phyloP scores from a whole-genome alignment of 1,139 yeast genomes.

The Arxiozyma bovina region DNA sequence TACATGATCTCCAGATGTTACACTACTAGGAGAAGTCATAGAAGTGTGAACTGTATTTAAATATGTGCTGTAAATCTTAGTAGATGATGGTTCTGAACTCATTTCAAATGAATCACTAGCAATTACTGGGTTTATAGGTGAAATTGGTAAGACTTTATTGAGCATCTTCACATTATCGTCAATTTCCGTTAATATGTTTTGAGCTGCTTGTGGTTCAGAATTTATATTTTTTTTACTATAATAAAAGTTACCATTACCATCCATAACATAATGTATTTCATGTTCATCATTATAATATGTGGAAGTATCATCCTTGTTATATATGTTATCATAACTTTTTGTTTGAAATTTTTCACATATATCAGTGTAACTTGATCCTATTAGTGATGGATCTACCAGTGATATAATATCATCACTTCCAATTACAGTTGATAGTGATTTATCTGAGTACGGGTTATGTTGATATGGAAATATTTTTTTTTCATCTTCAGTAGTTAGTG shows the following conservation, averaged over 20 bases:
- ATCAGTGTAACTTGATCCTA: neutral
- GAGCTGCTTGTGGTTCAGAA: no score
- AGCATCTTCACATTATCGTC: neutral
- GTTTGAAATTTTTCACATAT: conserved; percentile 1
- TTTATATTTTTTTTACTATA: conserved; percentile 3
- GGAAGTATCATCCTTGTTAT: conserved; percentile 4
- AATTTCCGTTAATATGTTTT: neutral
- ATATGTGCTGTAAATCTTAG: neutral
- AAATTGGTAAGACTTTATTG: neutral
- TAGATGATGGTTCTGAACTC: neutral
- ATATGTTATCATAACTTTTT: neutral
- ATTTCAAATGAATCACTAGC: neutral
- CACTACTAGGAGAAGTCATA: neutral
- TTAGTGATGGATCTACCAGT: neutral
- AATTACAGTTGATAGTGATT: neutral
- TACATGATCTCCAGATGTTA: neutral
- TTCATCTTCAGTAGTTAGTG: neutral
- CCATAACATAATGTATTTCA: conserved; percentile 19
- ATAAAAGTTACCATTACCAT: conserved; percentile 20
- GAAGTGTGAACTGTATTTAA: neutral
- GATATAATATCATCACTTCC: neutral
- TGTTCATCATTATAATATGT: conserved; percentile 14
- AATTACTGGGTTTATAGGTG: neutral
- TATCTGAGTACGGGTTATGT: neutral
- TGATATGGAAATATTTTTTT: neutral